Conservation (phyloP, 352 stramenopile genomes). For the Phytophthora foliorum region DNA sequence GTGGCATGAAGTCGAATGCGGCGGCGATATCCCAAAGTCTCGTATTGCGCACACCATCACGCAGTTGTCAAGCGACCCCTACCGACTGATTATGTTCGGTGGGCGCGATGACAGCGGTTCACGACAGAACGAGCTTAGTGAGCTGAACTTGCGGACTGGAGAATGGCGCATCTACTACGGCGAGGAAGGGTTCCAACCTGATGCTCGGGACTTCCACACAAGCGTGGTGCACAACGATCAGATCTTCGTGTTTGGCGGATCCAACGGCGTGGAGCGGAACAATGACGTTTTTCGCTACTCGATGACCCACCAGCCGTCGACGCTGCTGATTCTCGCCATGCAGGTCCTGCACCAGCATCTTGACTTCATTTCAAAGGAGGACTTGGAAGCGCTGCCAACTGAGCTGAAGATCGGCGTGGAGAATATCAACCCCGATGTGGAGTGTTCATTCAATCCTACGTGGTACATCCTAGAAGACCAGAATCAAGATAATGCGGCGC, state of each 20-base stretch:
- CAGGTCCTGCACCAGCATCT: conserved; percentile 65
- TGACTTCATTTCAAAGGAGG: conserved; percentile 46
- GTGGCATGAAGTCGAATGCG: conserved; percentile 71
- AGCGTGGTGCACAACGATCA: conserved; percentile 76
- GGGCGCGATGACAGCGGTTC: conserved; percentile 77
- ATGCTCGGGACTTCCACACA: conserved; percentile 87
- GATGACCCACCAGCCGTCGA: conserved; percentile 65
- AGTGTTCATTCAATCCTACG: conserved; percentile 67
- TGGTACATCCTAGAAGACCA: conserved; percentile 73
- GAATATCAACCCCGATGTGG: conserved; percentile 78
- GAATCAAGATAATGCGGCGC: conserved; percentile 43
- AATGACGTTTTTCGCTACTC: conserved; percentile 85
- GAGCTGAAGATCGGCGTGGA: conserved; percentile 75
- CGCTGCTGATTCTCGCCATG: conserved; percentile 78
- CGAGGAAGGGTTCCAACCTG: conserved; percentile 70
- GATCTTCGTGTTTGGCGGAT: conserved; percentile 88
- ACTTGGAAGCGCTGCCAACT: conserved; percentile 60
- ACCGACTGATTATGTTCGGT: conserved; percentile 82
- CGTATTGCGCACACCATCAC: conserved; percentile 85
- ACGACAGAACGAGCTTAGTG: conserved; percentile 77
- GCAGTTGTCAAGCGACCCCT: conserved; percentile 54
- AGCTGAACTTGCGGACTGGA: conserved; percentile 68
- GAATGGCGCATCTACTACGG: conserved; percentile 74
- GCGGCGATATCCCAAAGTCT: conserved; percentile 72
- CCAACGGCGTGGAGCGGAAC: conserved; percentile 86